Evolutionary conservation across 225 moss, liverwort and hornwort genomes (phyloP), one percentile per base, ranked within the genome.

Genomic region (Ulota crispa): DNA sequence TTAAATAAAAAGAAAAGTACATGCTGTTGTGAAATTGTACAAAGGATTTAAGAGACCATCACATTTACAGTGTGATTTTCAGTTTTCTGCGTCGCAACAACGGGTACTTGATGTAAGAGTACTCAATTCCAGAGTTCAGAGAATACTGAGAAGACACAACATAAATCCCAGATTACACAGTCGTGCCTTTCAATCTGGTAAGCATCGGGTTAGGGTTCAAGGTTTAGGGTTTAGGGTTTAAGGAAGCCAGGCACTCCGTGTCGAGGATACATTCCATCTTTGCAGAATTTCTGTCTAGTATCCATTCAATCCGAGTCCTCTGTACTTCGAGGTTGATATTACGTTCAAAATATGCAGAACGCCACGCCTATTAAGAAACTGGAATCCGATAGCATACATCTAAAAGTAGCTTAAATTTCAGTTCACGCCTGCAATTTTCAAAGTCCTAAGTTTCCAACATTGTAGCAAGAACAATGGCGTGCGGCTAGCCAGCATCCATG

Each of bases 211-310:
- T 50, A 54, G 65, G 65, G 59, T 75, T 59, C 28, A 81, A 73
- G 86, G 70, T 75, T 56, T 19, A 79, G 82, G 87, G 79, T 88
- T 85, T 80, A 85, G 76, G 88, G 88, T 88, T 88, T 85, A 76
- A 82, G 82, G 59, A 81, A 50, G 36, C 52, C 63, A 73, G 55
- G 18, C n/a, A 55, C 42, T 34, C 63, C 55, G 76, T 41, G 32
- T 57, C 41, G 26, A 50, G 30, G 23, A 68, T 27, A 32, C 18
- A 64, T 32, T 67, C 15, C 13, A 41, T 16, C 28, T 54, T 72
- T 28, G 27, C 67, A 43, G 26, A 81, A 68, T 66, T 41, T 61
- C 63, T n/a, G 0, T 62, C 78, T 59, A 30, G 70, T 1, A 12
- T 64, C 63, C 64, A 64, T 21, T 70, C 31, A 78, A 71, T 1